Conservation (phyloP, 495 filamentous ascomycete species). For the Hyphodiscus hymeniophilus region DNA sequence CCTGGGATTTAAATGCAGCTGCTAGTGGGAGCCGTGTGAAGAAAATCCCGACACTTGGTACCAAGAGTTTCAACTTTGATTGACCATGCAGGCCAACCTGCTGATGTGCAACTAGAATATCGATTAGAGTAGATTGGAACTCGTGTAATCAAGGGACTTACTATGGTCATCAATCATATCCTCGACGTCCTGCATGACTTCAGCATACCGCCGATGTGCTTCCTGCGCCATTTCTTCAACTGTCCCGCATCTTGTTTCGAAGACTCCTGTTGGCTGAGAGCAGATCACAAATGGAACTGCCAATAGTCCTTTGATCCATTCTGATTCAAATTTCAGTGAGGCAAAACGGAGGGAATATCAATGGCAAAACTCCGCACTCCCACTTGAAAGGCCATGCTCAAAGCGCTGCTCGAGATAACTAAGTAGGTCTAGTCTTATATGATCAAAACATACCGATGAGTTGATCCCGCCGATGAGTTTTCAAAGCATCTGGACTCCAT, state of each 20-base stretch:
- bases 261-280: constrained; percentile 83
- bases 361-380: neutral
- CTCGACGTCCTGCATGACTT: constrained; percentile 94
- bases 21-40: constrained; percentile 82
- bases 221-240: constrained; percentile 55
- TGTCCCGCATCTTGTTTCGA: constrained; percentile 50
- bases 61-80: constrained; percentile 88
- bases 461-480: constrained; percentile 81
- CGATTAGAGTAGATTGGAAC: constrained; percentile 6
- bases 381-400: neutral
- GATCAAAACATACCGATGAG: constrained; percentile 59
- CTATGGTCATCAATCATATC: constrained; percentile 87
- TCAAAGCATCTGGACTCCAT: constrained; percentile 64
- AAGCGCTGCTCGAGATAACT: no score
- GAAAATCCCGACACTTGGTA: constrained; percentile 82
- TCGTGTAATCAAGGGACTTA: constrained; percentile 28
- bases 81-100: constrained; percentile 49
- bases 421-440: no score
- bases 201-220: constrained; percentile 77
- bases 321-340: constrained; percentile 25
- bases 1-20: constrained; percentile 87
- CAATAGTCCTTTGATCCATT: constrained; percentile 72
- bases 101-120: constrained; percentile 58
- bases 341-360: neutral
- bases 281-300: constrained; percentile 96